A percentile compares a stretch with the other conserved stretches of the same genome.
phyloP scores from a whole-genome alignment of 179 eudicot genomes.

The Silene noctiflora region DNA sequence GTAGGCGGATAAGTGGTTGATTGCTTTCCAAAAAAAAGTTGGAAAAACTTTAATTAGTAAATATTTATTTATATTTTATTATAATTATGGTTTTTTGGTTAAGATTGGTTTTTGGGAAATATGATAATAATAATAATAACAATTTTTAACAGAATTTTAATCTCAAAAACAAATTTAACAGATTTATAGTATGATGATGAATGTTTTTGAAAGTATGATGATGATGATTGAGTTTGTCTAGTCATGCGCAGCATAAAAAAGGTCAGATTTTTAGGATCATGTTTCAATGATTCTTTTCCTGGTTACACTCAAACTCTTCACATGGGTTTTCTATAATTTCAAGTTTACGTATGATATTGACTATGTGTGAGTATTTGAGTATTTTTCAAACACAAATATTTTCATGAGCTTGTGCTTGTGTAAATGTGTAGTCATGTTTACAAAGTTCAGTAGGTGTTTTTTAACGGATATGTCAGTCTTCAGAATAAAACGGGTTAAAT shows the following conservation, averaged over 20 bases:
- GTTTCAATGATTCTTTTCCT: constrained; percentile 21
- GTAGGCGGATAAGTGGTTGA: constrained; percentile 6
- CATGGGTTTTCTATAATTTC: neutral
- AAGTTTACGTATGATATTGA: neutral
- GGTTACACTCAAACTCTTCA: constrained; percentile 9
- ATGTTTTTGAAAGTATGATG: neutral
- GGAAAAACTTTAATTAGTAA: constrained; percentile 5
- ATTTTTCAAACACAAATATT: too few species aligned
- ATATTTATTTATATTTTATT: too few species aligned
- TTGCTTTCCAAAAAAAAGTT: constrained; percentile 24
- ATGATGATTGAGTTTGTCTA: constrained; percentile 11
- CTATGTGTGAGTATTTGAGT: too few species aligned
- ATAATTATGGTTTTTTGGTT: neutral
- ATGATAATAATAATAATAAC: neutral
- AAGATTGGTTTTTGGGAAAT: neutral
- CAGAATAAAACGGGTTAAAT: too few species aligned
- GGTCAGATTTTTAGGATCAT: neutral
- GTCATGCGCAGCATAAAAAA: neutral
- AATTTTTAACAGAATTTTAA: neutral
- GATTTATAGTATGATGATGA: neutral
- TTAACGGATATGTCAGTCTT: too few species aligned
- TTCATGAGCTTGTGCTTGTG: too few species aligned
- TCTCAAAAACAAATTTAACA: neutral
- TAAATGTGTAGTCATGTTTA: too few species aligned
- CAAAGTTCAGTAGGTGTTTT: too few species aligned